Percentiles rank a stretch among this genome's conserved stretches.
Evolutionary conservation across 257 asterid genomes (phyloP).

Genomic region (Fraxinus americana): DNA sequence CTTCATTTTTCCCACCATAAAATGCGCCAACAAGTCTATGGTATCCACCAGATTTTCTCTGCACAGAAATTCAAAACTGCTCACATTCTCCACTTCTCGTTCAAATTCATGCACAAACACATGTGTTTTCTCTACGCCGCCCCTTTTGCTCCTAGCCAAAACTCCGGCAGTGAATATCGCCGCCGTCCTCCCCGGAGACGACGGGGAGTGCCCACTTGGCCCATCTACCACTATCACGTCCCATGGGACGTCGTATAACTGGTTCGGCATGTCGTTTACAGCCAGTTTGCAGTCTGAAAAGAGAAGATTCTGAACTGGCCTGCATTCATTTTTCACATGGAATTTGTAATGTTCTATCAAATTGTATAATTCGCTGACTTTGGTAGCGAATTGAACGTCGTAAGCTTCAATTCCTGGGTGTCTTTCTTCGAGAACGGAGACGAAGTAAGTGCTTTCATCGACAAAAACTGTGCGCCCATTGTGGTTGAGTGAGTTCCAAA

Average conservation of each 20-base stretch:
- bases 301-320: constrained; percentile 76
- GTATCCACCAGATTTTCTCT: constrained; percentile 51
- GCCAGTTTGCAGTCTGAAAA: constrained; percentile 83
- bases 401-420: constrained; percentile 75
- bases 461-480: constrained; percentile 82
- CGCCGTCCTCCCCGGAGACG: constrained; percentile 75
- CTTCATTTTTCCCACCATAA: constrained; percentile 52
- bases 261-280: constrained; percentile 77
- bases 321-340: constrained; percentile 49
- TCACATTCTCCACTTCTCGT: constrained; percentile 62
- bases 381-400: constrained; percentile 69
- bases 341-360: constrained; percentile 48
- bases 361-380: constrained; percentile 60
- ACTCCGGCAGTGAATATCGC: constrained; percentile 81
- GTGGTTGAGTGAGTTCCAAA: constrained; percentile 75
- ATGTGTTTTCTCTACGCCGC: constrained; percentile 55
- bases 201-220: constrained; percentile 56
- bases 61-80: constrained; percentile 72
- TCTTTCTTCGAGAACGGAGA: constrained; percentile 51
- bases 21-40: constrained; percentile 62
- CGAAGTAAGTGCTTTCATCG: constrained; percentile 59
- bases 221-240: constrained; percentile 76
- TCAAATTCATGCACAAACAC: constrained; percentile 70
- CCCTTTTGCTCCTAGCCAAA: constrained; percentile 67
- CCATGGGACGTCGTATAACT: constrained; percentile 94